Percentiles rank a stretch among this genome's conserved stretches.
These are phyloP conservation scores for Plectranthus barbatus DNA, from an alignment of 257 asterid genomes.

Conservation along the genomic window DNA sequence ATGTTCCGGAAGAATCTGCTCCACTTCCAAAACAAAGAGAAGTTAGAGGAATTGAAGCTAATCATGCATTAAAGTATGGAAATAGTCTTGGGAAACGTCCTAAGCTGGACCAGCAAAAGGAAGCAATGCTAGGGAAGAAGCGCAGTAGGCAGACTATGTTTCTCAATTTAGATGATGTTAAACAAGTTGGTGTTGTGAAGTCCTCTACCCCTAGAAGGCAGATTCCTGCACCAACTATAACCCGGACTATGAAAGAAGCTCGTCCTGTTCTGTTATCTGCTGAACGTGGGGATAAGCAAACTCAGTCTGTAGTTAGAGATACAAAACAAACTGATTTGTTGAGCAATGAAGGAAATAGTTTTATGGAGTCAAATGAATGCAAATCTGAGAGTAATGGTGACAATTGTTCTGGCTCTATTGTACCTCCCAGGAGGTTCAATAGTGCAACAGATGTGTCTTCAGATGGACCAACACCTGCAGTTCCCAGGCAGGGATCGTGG, in stretches of 20 bases:
- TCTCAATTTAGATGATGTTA: constrained; percentile 84
- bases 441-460: constrained; percentile 44
- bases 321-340: constrained; percentile 41
- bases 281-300: constrained; percentile 69
- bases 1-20: constrained; percentile 58
- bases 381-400: constrained; percentile 71
- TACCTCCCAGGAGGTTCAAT: constrained; percentile 58
- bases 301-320: constrained; percentile 49
- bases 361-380: constrained; percentile 49
- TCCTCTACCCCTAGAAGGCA: constrained; percentile 82
- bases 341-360: constrained; percentile 46
- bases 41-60: constrained; percentile 74
- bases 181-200: constrained; percentile 71
- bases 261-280: constrained; percentile 37
- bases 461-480: constrained; percentile 50
- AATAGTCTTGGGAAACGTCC: constrained; percentile 79
- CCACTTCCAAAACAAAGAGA: constrained; percentile 61
- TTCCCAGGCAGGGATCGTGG: constrained; percentile 64
- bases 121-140: constrained; percentile 89
- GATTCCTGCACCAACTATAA: constrained; percentile 72
- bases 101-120: constrained; percentile 83
- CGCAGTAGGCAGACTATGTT: constrained; percentile 96
- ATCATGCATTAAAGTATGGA: constrained; percentile 54
- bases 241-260: constrained; percentile 63
- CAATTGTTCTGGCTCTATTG: constrained; percentile 34